Evolutionary conservation across 371 early-diverging fungal species (phyloP).

Genomic region (Mucor racemosus): DNA sequence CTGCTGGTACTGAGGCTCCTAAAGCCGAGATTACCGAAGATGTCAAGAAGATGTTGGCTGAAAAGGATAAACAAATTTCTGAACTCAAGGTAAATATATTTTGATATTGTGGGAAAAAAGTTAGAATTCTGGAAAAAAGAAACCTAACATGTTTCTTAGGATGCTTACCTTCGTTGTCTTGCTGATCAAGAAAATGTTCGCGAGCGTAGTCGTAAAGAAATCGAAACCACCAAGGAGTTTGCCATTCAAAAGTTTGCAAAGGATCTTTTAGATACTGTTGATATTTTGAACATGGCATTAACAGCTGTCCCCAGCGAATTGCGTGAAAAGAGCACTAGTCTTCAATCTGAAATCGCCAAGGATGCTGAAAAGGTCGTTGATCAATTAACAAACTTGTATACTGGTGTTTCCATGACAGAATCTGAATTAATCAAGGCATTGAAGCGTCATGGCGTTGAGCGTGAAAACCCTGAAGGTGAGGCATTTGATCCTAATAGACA

Average conservation of each 20-base stretch:
- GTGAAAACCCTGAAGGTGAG: constrained; percentile 80
- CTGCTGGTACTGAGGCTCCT: constrained; percentile 17
- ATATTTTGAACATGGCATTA: constrained; percentile 90
- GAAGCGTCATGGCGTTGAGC: constrained; percentile 90
- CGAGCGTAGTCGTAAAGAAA: constrained; percentile 86
- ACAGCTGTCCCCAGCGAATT: constrained; percentile 69
- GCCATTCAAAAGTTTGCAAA: constrained; percentile 97
- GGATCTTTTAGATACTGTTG: constrained; percentile 93
- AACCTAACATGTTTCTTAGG: constrained; percentile 37
- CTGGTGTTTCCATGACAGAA: constrained; percentile 91
- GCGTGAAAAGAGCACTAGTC: constrained; percentile 39
- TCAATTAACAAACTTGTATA: constrained; percentile 78
- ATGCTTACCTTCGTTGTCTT: constrained; percentile 83
- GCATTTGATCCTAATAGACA: constrained; percentile 93
- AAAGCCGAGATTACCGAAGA: constrained; percentile 35
- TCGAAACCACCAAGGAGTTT: constrained; percentile 78
- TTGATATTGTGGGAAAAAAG: background rate
- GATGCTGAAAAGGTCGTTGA: constrained; percentile 61
- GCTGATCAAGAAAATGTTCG: constrained; percentile 97
- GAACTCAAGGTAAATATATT: constrained; percentile 70
- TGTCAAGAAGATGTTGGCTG: constrained; percentile 55
- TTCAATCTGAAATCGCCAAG: constrained; percentile 33
- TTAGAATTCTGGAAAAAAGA: no score
- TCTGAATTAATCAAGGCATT: constrained; percentile 86
- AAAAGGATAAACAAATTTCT: constrained; percentile 82